phyloP scores from a whole-genome alignment of 345 rosid species.

The Leavenworthia alabamica region DNA sequence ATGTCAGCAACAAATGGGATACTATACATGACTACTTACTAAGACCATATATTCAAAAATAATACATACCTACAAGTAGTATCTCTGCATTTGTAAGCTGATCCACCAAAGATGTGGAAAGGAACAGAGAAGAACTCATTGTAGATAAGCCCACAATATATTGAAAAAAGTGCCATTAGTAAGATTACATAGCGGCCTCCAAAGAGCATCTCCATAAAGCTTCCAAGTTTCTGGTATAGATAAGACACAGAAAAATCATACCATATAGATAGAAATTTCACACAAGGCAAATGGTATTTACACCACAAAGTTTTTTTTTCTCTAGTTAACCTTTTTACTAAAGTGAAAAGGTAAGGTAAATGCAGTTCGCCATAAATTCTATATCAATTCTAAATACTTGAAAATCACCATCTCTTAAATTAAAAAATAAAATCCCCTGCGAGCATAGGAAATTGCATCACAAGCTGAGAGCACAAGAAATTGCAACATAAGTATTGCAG shows the following conservation, averaged over 20 bases:
- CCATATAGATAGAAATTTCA: background rate
- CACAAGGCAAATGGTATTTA: background rate
- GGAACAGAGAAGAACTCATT: slow-evolving; percentile 97
- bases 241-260: slow-evolving; percentile 4
- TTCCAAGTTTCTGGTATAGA: slow-evolving; percentile 80
- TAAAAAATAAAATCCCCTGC: background rate
- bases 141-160: slow-evolving; percentile 95
- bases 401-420: background rate
- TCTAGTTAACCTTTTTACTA: background rate
- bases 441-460: slow-evolving; percentile 4
- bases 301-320: background rate
- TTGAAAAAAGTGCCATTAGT: slow-evolving; percentile 86
- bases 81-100: slow-evolving; percentile 93
- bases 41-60: background rate
- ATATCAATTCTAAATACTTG: background rate
- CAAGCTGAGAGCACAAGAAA: background rate
- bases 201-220: slow-evolving; percentile 98
- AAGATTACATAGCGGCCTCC: slow-evolving; percentile 93
- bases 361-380: background rate
- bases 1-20: slow-evolving; percentile 1
- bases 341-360: background rate
- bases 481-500: background rate
- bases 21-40: background rate
- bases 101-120: slow-evolving; percentile 85
- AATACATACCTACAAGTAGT: slow-evolving; percentile 60